Percentiles rank a stretch among this genome's conserved stretches.
Conservation (phyloP, 2,329 filamentous ascomycete genomes). For the Thyridium curvatum region DNA sequence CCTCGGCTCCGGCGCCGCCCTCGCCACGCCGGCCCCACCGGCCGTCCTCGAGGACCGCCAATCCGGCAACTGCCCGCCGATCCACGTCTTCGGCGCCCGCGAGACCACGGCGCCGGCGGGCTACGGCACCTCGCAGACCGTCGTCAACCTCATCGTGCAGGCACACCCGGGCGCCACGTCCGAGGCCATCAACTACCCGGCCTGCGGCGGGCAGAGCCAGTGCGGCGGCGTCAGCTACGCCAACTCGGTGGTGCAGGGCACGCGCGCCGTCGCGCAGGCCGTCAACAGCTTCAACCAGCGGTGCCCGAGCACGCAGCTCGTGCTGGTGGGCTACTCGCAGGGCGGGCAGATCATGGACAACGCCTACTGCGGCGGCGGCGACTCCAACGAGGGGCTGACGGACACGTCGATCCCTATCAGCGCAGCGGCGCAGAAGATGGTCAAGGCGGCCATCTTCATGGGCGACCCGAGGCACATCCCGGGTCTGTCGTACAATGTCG, state of each 20-base stretch:
- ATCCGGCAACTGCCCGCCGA: conserved; percentile 32
- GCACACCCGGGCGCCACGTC: conserved; percentile 44
- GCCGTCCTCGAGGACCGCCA: conserved; percentile 49
- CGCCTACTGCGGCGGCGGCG: conserved; percentile 54
- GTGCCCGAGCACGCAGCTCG: conserved; percentile 51
- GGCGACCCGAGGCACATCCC: conserved; percentile 53
- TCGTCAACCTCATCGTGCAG: conserved; percentile 42
- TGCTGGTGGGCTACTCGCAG: conserved; percentile 58
- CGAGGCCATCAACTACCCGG: conserved; percentile 52
- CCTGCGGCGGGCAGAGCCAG: conserved; percentile 52
- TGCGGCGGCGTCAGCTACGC: conserved; percentile 57
- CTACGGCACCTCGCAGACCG: conserved; percentile 41
- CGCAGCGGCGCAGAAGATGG: conserved; percentile 40
- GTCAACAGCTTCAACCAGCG: conserved; percentile 51
- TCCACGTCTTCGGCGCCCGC: conserved; percentile 40
- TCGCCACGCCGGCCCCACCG: conserved; percentile 45
- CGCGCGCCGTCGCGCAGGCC: conserved; percentile 49
- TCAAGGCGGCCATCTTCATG: conserved; percentile 61
- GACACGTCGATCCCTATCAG: conserved; percentile 18
- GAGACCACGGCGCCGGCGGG: conserved; percentile 44
- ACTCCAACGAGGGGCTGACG: conserved; percentile 35
- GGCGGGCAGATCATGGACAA: conserved; percentile 60
- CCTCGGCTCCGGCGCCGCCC: conserved; percentile 24
- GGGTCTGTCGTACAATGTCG: conserved; percentile 53
- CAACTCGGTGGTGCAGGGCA: conserved; percentile 51